phyloP scores from a whole-genome alignment of 2,329 filamentous ascomycete species.

The Hypoxylon sp. region DNA sequence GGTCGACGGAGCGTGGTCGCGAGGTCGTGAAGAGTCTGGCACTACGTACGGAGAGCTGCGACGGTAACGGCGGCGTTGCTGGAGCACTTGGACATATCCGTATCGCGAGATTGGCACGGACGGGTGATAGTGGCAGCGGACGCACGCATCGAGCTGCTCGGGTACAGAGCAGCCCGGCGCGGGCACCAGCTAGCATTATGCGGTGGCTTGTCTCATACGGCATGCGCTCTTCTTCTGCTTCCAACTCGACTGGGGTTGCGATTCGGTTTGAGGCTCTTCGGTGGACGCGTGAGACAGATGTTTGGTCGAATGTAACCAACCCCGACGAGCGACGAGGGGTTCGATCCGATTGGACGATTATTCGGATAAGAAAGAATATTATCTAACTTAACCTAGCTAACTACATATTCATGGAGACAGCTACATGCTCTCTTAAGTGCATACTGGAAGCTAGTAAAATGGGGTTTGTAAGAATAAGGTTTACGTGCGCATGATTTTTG shows the following conservation, averaged over 20 bases:
- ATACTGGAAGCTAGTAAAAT: too few species aligned
- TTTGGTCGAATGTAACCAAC: slow-evolving; percentile 38
- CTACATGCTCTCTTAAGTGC: too few species aligned
- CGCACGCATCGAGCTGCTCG: slow-evolving; percentile 10
- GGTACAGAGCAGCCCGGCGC: slow-evolving; percentile 22
- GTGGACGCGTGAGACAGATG: slow-evolving; percentile 34
- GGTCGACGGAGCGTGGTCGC: slow-evolving; percentile 7
- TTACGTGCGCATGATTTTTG: too few species aligned
- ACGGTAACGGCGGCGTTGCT: neutral
- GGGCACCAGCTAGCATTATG: slow-evolving; percentile 25
- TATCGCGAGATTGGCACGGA: slow-evolving; percentile 12
- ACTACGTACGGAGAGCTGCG: neutral
- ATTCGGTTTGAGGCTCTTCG: slow-evolving; percentile 36
- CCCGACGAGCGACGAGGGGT: slow-evolving; percentile 18
- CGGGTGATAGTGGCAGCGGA: neutral
- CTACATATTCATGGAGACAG: neutral
- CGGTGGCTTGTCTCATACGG: neutral
- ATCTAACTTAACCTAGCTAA: neutral
- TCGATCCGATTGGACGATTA: slow-evolving; percentile 10
- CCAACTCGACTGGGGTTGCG: slow-evolving; percentile 12
- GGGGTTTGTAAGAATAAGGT: too few species aligned
- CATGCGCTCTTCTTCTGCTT: neutral
- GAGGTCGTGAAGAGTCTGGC: slow-evolving; percentile 24
- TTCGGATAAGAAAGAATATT: neutral
- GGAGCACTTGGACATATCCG: slow-evolving; percentile 4